Evolutionary conservation across 768 basidiomycete species (phyloP).

Genomic region (Galerina marginata): DNA sequence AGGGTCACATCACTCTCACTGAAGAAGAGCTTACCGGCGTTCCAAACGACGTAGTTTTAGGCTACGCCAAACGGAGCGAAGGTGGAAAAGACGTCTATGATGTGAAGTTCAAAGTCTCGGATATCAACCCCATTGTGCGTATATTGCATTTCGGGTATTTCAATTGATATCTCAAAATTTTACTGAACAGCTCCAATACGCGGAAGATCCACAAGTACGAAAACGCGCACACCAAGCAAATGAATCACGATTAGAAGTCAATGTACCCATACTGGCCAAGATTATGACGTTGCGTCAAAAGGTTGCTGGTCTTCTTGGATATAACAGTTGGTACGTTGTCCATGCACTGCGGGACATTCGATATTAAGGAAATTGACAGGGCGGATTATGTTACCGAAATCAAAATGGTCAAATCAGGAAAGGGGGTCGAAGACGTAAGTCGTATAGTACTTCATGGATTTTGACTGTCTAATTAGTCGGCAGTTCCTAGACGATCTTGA

Average conservation of each 20-base stretch:
- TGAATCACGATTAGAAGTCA: slow-evolving; percentile 70
- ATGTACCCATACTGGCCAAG: slow-evolving; percentile 71
- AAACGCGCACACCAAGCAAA: slow-evolving; percentile 67
- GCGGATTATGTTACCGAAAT: slow-evolving; percentile 1
- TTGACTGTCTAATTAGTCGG: slow-evolving; percentile 2
- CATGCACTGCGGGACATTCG: not conserved
- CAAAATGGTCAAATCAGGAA: slow-evolving; percentile 3
- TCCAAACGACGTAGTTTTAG: slow-evolving; percentile 81
- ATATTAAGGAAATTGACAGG: slow-evolving; percentile 1
- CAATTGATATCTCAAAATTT: not conserved
- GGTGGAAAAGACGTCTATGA: slow-evolving; percentile 65
- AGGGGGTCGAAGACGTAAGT: not conserved
- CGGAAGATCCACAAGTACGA: slow-evolving; percentile 71
- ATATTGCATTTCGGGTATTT: slow-evolving; percentile 21
- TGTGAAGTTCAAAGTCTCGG: slow-evolving; percentile 82
- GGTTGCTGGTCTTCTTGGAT: slow-evolving; percentile 71
- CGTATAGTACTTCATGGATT: not conserved
- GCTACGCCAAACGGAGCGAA: slow-evolving; percentile 70
- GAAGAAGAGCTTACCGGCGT: slow-evolving; percentile 80
- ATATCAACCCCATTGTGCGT: slow-evolving; percentile 77
- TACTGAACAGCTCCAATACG: slow-evolving; percentile 73
- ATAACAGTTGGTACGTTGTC: slow-evolving; percentile 62
- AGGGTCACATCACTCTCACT: slow-evolving; percentile 71
- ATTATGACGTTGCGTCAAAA: slow-evolving; percentile 72
- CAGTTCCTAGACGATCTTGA: slow-evolving; percentile 84